Base-by-base conservation (phyloP, 2,329 filamentous ascomycete genomes). In the Reticulascus tulasneorum region DNA sequence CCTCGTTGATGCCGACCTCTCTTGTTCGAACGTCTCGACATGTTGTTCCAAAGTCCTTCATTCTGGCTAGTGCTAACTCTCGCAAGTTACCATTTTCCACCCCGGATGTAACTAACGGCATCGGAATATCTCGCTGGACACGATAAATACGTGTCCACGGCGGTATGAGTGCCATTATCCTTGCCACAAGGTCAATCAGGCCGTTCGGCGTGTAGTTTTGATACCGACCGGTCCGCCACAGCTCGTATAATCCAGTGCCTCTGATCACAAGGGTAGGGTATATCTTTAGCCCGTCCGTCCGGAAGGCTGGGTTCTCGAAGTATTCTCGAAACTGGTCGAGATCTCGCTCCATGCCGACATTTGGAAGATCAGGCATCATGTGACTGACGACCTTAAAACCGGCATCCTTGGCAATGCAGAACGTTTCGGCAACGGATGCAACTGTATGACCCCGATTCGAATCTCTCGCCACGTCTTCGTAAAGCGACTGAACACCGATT, bases 141-240 rank as follows among this genome's bases (percentile, higher is more conserved):
- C 93, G 88, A 67, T 98, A 98, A 54, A 98, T 98, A 45, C 93
- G 82, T 0, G 94, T 98, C 93, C 93, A 98, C 2, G 93, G 93
- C 2, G 93, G 93, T 0, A 98, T 84, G 3, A 98, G 73, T 0
- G 93, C 93, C 44, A 98, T 69, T 34, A 98, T 98, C n/a, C 93
- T 81, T 4, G 93, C 94, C 1, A 98, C 89, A 12, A 98, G 79
- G 58, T 98, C 93, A 44, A 98, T 88, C 22, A 98, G 75, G 1
- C 87, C 91, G 59, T 98, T 98, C 5, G 93, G 94, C 0, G 93
- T 98, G 64, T 98, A 98, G 60, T 98, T 98, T 63, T 96, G 93
- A 65, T 97, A 98, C 35, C 93, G 75, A 1, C 93, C 93, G 4
- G 93, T 98, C 35, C 94, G 79, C 93, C 94, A 98, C 15, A 98